Evolutionary conservation across 139 green algal species (phyloP).

Genomic region (Chlamydomonas asymmetrica): DNA sequence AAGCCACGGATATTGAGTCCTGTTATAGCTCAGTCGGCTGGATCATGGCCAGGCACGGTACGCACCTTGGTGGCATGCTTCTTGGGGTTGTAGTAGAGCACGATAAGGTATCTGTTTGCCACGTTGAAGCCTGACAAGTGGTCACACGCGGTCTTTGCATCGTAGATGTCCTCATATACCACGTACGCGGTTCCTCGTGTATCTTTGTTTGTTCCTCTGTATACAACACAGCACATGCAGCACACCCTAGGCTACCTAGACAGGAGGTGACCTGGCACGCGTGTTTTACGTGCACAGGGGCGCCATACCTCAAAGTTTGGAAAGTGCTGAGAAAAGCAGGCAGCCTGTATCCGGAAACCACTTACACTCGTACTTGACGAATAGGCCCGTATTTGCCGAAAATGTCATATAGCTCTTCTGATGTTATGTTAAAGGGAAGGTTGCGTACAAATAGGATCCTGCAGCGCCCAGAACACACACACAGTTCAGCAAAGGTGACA

Average conservation of each 20-base stretch:
- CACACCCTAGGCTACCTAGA: not conserved
- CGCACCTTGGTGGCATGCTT: conserved; percentile 81
- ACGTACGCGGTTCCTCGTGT: conserved; percentile 96
- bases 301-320: no score
- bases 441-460: conserved; percentile 90
- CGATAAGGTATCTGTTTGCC: conserved; percentile 69
- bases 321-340: no score
- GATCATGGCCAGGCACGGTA: no score
- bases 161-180: conserved; percentile 99
- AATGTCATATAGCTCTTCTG: conserved; percentile 91
- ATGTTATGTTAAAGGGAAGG: conserved; percentile 95
- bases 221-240: not conserved
- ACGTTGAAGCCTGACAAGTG: conserved; percentile 96
- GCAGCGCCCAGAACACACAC: not conserved
- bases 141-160: conserved; percentile 91
- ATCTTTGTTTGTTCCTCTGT: conserved; percentile 85
- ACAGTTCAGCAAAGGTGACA: not conserved
- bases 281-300: no score
- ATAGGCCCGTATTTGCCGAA: conserved; percentile 97
- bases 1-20: no score
- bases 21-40: no score
- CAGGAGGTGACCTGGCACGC: no score
- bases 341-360: no score
- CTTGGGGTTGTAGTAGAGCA: conserved; percentile 90
- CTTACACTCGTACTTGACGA: conserved; percentile 89